Percentiles rank a stretch among this genome's conserved stretches.
These are phyloP conservation scores for Claviceps digitariae DNA, from an alignment of 2,329 filamentous ascomycete genomes.

Conservation along the genomic window DNA sequence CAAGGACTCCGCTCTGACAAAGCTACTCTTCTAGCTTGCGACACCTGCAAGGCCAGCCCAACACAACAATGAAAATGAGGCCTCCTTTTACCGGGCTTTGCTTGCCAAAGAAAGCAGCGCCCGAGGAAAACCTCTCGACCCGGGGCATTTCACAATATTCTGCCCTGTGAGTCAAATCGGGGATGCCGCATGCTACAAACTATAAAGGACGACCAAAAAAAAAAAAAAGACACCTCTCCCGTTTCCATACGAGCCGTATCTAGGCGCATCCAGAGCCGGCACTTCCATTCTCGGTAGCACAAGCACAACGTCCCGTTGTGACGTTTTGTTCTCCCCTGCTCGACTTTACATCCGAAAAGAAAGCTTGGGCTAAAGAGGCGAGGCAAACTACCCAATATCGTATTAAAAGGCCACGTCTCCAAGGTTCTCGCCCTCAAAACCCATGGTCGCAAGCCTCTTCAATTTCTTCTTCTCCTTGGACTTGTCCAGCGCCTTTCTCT, in stretches of 20 bases:
- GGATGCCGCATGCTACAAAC: background rate
- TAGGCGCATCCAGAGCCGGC: background rate
- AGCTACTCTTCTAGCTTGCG: background rate
- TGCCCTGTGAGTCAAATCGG: conserved; percentile 22
- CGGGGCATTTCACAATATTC: conserved; percentile 53
- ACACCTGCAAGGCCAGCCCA: background rate
- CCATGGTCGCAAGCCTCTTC: conserved; percentile 59
- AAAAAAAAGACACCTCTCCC: too few species aligned
- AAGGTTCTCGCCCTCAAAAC: conserved; percentile 77
- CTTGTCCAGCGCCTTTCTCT: conserved; percentile 57
- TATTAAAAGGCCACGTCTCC: conserved; percentile 55
- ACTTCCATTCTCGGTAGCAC: background rate
- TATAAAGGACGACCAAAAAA: background rate
- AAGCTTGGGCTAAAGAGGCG: background rate
- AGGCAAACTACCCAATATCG: background rate
- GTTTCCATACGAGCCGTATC: background rate
- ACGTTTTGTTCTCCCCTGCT: background rate
- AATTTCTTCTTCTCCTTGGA: conserved; percentile 57
- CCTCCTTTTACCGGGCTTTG: background rate
- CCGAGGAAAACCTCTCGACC: conserved; percentile 3
- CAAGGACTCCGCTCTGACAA: background rate
- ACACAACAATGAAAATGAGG: background rate
- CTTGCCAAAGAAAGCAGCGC: background rate
- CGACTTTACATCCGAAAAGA: background rate
- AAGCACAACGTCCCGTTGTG: background rate